Evolutionary conservation across 768 basidiomycete species (phyloP), one percentile per base, ranked within the genome.

Genomic region (Neoboletus subvelutipes): DNA sequence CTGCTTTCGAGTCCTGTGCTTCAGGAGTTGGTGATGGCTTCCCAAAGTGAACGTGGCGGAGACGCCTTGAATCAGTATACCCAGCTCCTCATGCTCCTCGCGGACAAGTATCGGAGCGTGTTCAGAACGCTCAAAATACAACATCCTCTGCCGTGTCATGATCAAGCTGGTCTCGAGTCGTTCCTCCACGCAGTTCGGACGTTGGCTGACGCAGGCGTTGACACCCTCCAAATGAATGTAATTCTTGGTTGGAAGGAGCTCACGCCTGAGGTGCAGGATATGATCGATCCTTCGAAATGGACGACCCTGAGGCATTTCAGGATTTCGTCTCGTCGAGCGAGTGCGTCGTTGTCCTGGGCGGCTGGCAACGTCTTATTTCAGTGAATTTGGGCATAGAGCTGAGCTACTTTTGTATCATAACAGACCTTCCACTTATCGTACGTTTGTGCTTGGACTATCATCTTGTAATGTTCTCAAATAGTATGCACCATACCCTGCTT

Each of bases 281-380:
- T 67, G 52, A 67, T 67, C 12, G 54, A 59, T 24, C 59, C 61
- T 12, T 69, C 50, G 9, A 63, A 60, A 31, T 69, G 64, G 64
- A 33, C 43, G 3, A 17, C 45, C 47, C 42, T 61, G 24, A 61
- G 15, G 29, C 40, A 54, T 52, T 67, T 67, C 31, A 59, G 13
- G 39, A 58, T 67, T 45, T 45, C 57, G 13, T 33, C 57, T 40
- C 52, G 56, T 46, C 58, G 47, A 40, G 13, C 56, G 20, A 54
- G 55, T 24, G 57, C 33, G 3, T 39, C 53, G 13, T 68, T 55
- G 63, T 50, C 57, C 5, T 67, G 65, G 65, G 40, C 52, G 20
- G 36, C 45, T 24, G 52, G 62, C n/a, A 40, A 53, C 17, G 29
- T 33, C 3, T 40, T 67, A 5, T 45, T 58, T 28, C 34, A 20